Conservation (phyloP, 257 asterid genomes). For the Scutellaria galericulata region DNA sequence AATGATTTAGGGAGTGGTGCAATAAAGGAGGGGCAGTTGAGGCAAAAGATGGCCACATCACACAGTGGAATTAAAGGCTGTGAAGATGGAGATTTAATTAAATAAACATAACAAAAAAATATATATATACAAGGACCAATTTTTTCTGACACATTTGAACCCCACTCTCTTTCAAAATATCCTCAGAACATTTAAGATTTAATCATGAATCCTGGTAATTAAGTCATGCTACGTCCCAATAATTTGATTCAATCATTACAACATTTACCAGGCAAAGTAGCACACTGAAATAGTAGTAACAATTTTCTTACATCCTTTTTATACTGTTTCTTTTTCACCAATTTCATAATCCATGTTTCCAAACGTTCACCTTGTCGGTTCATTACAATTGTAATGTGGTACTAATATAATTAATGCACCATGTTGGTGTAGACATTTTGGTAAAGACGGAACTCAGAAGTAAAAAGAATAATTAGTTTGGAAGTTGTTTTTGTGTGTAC, state of each 20-base stretch:
- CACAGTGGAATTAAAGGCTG: slow-evolving; percentile 34
- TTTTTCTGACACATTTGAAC: slow-evolving; percentile 36
- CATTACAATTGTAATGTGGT: too few relatives aligned
- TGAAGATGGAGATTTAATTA: slow-evolving; percentile 30
- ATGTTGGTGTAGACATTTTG: too few relatives aligned
- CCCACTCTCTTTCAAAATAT: slow-evolving; percentile 33
- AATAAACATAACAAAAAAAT: slow-evolving; percentile 17
- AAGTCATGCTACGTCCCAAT: not conserved
- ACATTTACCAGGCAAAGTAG: not conserved
- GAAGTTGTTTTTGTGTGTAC: too few relatives aligned
- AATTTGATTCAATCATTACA: too few relatives aligned
- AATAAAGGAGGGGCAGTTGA: slow-evolving; percentile 13
- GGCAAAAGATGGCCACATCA: slow-evolving; percentile 47
- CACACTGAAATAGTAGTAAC: not conserved
- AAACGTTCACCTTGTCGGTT: too few relatives aligned
- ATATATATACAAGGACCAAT: slow-evolving; percentile 36
- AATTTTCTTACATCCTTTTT: too few relatives aligned
- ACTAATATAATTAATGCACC: too few relatives aligned
- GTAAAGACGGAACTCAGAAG: too few relatives aligned
- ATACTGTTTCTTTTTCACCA: too few relatives aligned
- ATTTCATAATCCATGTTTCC: too few relatives aligned
- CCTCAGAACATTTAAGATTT: slow-evolving; percentile 19
- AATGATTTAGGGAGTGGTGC: slow-evolving; percentile 13
- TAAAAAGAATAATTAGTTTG: too few relatives aligned
- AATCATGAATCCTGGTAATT: slow-evolving; percentile 21